These are phyloP conservation scores for Pleoardoris graminearum DNA, from an alignment of 2,329 filamentous ascomycete genomes.

Conservation along the genomic window DNA sequence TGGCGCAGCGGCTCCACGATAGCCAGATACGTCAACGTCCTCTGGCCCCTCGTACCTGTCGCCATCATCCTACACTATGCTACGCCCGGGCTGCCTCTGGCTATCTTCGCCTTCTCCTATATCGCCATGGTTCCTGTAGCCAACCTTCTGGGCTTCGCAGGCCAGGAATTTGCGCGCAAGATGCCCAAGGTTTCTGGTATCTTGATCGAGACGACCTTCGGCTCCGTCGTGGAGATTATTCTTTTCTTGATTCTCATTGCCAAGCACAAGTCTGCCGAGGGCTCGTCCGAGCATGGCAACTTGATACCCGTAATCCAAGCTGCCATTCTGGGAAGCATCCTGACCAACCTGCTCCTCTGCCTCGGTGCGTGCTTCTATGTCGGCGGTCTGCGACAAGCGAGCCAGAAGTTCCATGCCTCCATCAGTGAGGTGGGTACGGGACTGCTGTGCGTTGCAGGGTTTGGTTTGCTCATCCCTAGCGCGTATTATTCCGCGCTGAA, in stretches of 20 bases:
- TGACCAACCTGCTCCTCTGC: conserved; percentile 80
- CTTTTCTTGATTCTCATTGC: conserved; percentile 75
- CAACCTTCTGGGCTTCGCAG: conserved; percentile 74
- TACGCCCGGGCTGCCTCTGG: conserved; percentile 58
- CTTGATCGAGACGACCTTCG: conserved; percentile 62
- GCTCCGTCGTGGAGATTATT: conserved; percentile 77
- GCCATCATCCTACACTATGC: conserved; percentile 66
- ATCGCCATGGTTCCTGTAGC: conserved; percentile 76
- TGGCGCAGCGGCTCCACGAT: conserved; percentile 66
- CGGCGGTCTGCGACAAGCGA: conserved; percentile 69
- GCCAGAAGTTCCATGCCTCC: conserved; percentile 72
- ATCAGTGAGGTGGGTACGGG: conserved; percentile 80
- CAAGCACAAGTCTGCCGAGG: conserved; percentile 49
- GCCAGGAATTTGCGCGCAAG: conserved; percentile 71
- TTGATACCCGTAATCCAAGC: conserved; percentile 72
- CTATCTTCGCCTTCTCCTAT: conserved; percentile 70
- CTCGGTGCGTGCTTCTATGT: conserved; percentile 80
- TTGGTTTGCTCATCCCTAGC: conserved; percentile 45
- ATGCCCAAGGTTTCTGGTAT: conserved; percentile 72
- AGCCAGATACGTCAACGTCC: conserved; percentile 68
- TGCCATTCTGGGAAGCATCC: conserved; percentile 80
- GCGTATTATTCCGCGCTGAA: conserved; percentile 52
- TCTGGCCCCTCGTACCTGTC: conserved; percentile 75
- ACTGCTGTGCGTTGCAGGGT: conserved; percentile 75
- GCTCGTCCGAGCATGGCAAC: conserved; percentile 42